Evolutionary conservation across 768 basidiomycete species (phyloP), one percentile per base, ranked within the genome.

Genomic region (Rhodotorula paludigena): DNA sequence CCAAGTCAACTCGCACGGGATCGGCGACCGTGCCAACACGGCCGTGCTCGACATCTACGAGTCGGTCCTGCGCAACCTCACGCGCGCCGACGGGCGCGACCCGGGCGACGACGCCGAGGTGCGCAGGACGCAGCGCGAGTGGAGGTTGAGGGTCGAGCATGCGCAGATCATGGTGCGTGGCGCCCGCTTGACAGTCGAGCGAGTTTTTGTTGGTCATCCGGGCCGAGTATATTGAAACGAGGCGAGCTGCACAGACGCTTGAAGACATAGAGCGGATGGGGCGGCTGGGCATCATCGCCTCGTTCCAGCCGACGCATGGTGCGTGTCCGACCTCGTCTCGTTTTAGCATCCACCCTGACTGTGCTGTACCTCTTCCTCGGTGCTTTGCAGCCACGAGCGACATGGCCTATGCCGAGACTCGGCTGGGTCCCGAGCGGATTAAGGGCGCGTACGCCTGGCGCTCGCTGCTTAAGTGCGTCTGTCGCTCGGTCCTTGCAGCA

Each of bases 401-500:
- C 69, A 96, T 96, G 92, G 84, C 85, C 80, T 97, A 93, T 74
- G 92, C 92, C 2, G 90, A 96, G 77, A 81, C 77, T 14, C 85
- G 92, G 66, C 76, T 97, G 71, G 92, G 94, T 1, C 80, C 86
- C 0, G 84, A 88, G 49, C 82, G 94, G 30, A 87, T 94, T 63
- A 86, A 84, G 77, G 88, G 90, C 25, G 90, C 93, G 2, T 97
- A 97, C 74, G 91, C 92, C 0, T 97, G 92, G 80, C 85, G 85
- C 68, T 84, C 86, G 0, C 82, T 94, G 55, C 80, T 92, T 12
- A 77, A 83, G 88, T 91, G 65, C 64, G 84, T 76, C n/a, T 35
- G 41, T 14, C 47, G 1, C 20, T n/a, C n/a, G n/a, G n/a, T n/a
- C n/a, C n/a, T n/a, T n/a, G n/a, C n/a, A n/a, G n/a, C n/a, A n/a